Evolutionary conservation across 306 rosid species (phyloP).

Genomic region (Prunus davidiana): DNA sequence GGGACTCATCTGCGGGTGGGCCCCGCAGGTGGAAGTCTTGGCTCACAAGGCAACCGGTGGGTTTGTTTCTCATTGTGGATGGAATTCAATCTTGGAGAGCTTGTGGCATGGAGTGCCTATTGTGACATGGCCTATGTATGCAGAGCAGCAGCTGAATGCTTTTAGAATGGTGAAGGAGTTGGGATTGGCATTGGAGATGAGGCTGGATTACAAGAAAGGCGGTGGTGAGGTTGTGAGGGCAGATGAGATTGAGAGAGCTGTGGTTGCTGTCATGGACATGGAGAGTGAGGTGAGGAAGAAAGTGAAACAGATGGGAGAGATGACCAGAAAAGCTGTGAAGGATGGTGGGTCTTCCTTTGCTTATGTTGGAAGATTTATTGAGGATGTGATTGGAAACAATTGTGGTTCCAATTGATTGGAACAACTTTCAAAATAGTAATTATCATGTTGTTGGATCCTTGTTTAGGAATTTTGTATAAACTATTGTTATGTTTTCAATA

Average conservation of each 20-base stretch:
- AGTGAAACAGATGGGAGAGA: slow-evolving; percentile 35
- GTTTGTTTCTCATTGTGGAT: slow-evolving; percentile 63
- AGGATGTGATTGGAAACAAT: slow-evolving; percentile 4
- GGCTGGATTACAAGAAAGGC: slow-evolving; percentile 33
- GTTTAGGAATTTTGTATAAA: background rate
- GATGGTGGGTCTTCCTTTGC: slow-evolving; percentile 35
- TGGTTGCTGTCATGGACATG: slow-evolving; percentile 34
- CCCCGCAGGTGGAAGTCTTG: slow-evolving; percentile 52
- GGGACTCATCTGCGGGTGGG: slow-evolving; percentile 63
- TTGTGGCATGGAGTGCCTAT: slow-evolving; percentile 69
- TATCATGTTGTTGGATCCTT: background rate
- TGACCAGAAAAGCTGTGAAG: slow-evolving; percentile 34
- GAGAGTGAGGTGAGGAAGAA: slow-evolving; percentile 31
- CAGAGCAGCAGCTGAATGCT: slow-evolving; percentile 70
- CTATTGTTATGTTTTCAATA: too few relatives aligned
- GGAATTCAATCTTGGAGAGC: slow-evolving; percentile 70
- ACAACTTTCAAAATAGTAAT: too few relatives aligned
- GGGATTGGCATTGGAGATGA: slow-evolving; percentile 43
- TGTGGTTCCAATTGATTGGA: background rate
- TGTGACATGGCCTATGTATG: slow-evolving; percentile 70
- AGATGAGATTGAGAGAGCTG: slow-evolving; percentile 44
- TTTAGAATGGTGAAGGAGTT: slow-evolving; percentile 47
- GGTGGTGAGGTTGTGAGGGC: slow-evolving; percentile 42
- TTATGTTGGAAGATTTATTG: slow-evolving; percentile 2
- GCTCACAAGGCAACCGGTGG: slow-evolving; percentile 50